Evolutionary conservation across 768 basidiomycete genomes (phyloP).

Genomic region (Tylopilus plumbeoviolaceoides): DNA sequence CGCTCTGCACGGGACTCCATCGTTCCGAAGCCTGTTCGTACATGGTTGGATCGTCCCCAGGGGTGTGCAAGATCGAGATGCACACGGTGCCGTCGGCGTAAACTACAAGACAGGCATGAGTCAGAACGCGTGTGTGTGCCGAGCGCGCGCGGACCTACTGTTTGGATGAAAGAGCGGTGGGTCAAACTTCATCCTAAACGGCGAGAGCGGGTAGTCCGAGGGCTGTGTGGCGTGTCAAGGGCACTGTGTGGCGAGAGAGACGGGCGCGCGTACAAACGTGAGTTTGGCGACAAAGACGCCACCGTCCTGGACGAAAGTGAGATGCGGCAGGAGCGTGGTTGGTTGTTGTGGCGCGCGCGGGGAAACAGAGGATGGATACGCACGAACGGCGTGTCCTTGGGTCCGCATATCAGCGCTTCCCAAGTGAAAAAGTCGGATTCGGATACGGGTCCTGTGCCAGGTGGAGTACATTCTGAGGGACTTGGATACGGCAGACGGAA

Average conservation of each 20-base stretch:
- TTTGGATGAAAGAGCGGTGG: slow-evolving; percentile 98
- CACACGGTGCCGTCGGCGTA: slow-evolving; percentile 97
- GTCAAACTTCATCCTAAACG: slow-evolving; percentile 99
- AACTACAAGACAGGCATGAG: slow-evolving; percentile 44
- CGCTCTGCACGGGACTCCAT: slow-evolving; percentile 98
- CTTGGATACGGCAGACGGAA: background rate
- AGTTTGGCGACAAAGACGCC: slow-evolving; percentile 91
- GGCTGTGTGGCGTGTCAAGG: slow-evolving; percentile 40
- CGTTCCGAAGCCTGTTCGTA: slow-evolving; percentile 95
- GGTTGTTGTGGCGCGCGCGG: background rate
- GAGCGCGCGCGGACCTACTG: slow-evolving; percentile 49
- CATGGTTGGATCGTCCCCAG: slow-evolving; percentile 73
- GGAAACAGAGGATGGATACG: slow-evolving; percentile 24
- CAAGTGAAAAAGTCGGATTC: slow-evolving; percentile 95
- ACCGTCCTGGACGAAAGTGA: slow-evolving; percentile 65
- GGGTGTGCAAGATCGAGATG: slow-evolving; percentile 96
- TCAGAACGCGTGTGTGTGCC: background rate
- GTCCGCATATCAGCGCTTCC: slow-evolving; percentile 93
- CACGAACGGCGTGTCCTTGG: slow-evolving; percentile 93
- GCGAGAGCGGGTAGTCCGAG: slow-evolving; percentile 91
- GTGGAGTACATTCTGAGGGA: background rate
- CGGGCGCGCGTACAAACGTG: slow-evolving; percentile 60
- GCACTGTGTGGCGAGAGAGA: slow-evolving; percentile 22
- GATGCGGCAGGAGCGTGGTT: background rate
- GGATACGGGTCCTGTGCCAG: slow-evolving; percentile 73